Base-by-base conservation (phyloP, 1,284 basidiomycete genomes). In the Malassezia nana region DNA sequence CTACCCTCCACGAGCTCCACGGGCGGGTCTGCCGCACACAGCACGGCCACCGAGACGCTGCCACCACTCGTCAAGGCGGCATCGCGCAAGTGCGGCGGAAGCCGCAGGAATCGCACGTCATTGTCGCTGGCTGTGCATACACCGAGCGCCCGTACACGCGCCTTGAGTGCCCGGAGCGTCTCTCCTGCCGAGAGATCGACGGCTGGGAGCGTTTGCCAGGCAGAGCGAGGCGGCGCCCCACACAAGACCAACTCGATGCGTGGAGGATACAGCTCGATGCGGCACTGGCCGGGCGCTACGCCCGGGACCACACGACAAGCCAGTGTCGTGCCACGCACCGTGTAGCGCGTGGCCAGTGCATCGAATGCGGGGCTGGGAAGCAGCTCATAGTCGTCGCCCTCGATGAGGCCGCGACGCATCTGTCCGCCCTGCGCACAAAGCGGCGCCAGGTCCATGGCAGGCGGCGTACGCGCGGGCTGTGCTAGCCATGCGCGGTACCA, bases 401-500 rank as follows among this genome's bases (percentile, higher is more conserved):
- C 86, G 29, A 78, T 65, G 22, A 84, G 72, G 24, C 75, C 68
- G 3, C 63, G 52, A 33, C 52, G 57, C 43, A 75, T 57, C 28
- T 52, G 44, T 30, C 46, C 53, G 13, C 55, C 52, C 3, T 52
- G 45, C 44, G 83, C 81, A 47, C 84, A 72, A 39, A 91, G 78
- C 13, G 75, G 64, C 13, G 81, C 76, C 70, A 88, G 89, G 72
- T 89, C 81, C 50, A 89, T 82, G 26, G 85, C 81, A 13, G 84
- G 84, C 22, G 62, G 52, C 33, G 78, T 75, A 72, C 84, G 82
- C 29, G 78, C 75, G 22, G 84, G 67, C 3, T 77, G 74, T 22
- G 82, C 84, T 47, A 79, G 81, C 84, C 85, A 90, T 12, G 81
- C 80, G 46, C 79, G 80, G 75, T 80, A 85, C 89, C 89, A 91